Conservation (phyloP, 2,329 filamentous ascomycete genomes). For the Calonectria crousiana region DNA sequence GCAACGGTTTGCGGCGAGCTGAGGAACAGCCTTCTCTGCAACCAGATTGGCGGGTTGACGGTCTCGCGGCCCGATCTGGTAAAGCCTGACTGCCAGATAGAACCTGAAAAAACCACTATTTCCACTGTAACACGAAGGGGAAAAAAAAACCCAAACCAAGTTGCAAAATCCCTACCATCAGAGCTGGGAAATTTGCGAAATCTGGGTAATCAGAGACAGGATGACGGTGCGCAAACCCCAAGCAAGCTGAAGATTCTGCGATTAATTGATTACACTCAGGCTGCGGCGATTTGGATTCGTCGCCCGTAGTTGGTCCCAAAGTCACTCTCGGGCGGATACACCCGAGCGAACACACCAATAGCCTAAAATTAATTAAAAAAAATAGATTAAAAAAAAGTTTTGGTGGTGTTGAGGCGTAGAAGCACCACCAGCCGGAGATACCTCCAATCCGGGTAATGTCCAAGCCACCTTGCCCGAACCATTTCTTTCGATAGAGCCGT, state of each 20-base stretch:
- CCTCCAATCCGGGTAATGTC: slow-evolving; percentile 13
- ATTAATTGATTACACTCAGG: background rate
- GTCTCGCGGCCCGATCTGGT: slow-evolving; percentile 34
- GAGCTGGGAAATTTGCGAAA: background rate
- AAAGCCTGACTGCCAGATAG: slow-evolving; percentile 34
- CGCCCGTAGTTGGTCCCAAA: background rate
- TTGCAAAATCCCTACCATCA: background rate
- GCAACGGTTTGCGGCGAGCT: slow-evolving; percentile 43
- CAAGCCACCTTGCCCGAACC: slow-evolving; percentile 4
- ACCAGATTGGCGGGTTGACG: slow-evolving; percentile 26
- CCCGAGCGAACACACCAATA: slow-evolving; percentile 16
- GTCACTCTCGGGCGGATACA: slow-evolving; percentile 7
- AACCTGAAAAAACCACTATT: slow-evolving; percentile 34
- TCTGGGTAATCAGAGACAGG: background rate
- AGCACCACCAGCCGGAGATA: background rate
- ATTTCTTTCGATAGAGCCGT: background rate
- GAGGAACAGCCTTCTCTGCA: slow-evolving; percentile 31
- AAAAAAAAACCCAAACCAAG: background rate
- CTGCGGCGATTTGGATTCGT: background rate
- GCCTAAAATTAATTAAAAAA: slow-evolving; percentile 1
- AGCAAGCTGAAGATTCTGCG: slow-evolving; percentile 8
- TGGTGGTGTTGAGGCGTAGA: slow-evolving; percentile 7
- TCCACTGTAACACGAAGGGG: background rate
- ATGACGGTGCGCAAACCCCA: slow-evolving; percentile 2
- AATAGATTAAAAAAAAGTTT: background rate